Evolutionary conservation across 2,329 filamentous ascomycete species (phyloP).

Genomic region (Ophioceras dolichostomum): DNA sequence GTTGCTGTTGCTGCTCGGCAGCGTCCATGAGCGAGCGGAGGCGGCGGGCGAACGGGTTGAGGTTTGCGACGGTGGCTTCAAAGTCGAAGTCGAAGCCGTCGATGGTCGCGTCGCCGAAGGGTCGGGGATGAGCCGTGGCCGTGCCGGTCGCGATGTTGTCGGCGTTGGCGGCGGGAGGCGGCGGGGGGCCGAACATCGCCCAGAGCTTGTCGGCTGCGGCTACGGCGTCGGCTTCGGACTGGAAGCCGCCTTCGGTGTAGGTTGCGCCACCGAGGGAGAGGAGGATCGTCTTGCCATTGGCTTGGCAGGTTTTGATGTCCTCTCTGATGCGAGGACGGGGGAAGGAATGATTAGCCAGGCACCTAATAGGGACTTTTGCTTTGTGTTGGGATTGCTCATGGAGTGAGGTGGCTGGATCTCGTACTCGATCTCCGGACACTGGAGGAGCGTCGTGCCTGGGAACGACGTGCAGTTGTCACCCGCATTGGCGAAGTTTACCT

Average conservation of each 20-base stretch:
- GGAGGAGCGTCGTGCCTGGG: conserved; percentile 40
- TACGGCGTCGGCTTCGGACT: conserved; percentile 34
- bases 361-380: too few relatives aligned
- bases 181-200: conserved; percentile 53
- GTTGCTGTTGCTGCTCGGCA: too few relatives aligned
- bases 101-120: conserved; percentile 52
- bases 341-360: too few relatives aligned
- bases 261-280: conserved; percentile 61
- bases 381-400: background rate
- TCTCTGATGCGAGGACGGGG: conserved; percentile 19
- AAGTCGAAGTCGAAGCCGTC: conserved; percentile 74
- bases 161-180: background rate
- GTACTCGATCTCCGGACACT: conserved; percentile 54
- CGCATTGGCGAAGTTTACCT: conserved; percentile 53
- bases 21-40: conserved; percentile 44
- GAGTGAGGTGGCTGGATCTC: conserved; percentile 11
- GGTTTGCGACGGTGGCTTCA: conserved; percentile 41
- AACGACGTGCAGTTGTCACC: conserved; percentile 50
- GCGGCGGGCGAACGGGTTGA: conserved; percentile 45
- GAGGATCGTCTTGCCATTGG: conserved; percentile 53
- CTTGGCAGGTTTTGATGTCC: conserved; percentile 49
- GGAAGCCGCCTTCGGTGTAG: conserved; percentile 57
- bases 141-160: conserved; percentile 23
- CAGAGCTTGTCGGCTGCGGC: conserved; percentile 51
- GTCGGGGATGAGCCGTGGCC: conserved; percentile 41